Percentiles rank a stretch among this genome's conserved stretches.
Conservation (phyloP, 2,329 filamentous ascomycete genomes). For the Phoma herbarum region DNA sequence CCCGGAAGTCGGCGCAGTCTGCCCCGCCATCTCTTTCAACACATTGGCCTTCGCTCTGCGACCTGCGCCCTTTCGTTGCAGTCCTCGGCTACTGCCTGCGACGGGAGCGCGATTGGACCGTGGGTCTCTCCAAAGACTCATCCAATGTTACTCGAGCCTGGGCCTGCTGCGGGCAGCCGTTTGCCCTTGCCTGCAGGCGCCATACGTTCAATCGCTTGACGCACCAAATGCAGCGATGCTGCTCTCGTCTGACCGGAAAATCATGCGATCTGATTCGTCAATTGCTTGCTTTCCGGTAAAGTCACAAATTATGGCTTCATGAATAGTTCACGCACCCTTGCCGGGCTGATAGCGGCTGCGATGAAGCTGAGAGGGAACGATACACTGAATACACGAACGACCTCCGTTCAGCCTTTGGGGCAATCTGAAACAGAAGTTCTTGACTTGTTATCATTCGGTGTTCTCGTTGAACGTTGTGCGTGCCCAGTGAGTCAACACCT, state of each 20-base stretch:
- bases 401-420: neutral
- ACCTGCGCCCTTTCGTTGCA: constrained; percentile 11
- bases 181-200: constrained; percentile 19
- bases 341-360: constrained; percentile 26
- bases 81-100: neutral
- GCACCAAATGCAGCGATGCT: constrained; percentile 32
- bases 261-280: constrained; percentile 32
- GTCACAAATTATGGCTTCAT: constrained; percentile 20
- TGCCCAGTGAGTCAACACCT: constrained; percentile 3
- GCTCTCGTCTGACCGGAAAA: constrained; percentile 47
- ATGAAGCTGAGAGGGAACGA: neutral
- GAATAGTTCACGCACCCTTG: constrained; percentile 38
- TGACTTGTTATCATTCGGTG: neutral
- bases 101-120: constrained; percentile 10
- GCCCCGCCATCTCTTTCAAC: constrained; percentile 3
- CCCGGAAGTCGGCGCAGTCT: constrained; percentile 1
- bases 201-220: constrained; percentile 32
- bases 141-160: constrained; percentile 24
- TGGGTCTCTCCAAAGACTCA: constrained; percentile 30
- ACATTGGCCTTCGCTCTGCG: neutral
- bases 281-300: constrained; percentile 13
- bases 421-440: neutral
- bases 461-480: neutral
- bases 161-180: constrained; percentile 29
- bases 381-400: neutral